Conservation (phyloP, 148 eudicot species). For the Rhododendron simsii region DNA sequence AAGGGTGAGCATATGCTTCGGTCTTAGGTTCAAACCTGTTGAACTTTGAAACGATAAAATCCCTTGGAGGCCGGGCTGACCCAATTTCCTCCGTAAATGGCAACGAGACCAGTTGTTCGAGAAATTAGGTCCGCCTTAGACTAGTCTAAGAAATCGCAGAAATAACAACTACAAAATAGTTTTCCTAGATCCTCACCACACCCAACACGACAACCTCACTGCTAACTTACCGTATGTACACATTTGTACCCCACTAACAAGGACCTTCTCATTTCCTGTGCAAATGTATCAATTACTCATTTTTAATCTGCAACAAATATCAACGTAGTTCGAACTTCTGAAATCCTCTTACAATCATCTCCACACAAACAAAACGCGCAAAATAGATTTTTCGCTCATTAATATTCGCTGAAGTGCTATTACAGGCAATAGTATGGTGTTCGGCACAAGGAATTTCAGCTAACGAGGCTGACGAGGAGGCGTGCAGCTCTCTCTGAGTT, state of each 20-base stretch:
- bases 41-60: no score
- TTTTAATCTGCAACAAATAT: neutral
- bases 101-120: no score
- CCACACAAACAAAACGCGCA: neutral
- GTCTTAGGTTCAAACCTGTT: no score
- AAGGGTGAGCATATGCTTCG: no score
- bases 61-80: no score
- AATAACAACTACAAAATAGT: neutral
- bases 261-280: neutral
- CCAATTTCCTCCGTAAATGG: no score
- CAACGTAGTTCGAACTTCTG: neutral
- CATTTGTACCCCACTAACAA: neutral
- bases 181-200: neutral
- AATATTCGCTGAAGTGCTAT: neutral
- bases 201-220: neutral
- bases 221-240: neutral
- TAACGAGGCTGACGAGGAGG: neutral
- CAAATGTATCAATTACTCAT: neutral
- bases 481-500: neutral
- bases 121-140: neutral
- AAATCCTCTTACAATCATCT: neutral
- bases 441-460: neutral
- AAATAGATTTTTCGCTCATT: neutral
- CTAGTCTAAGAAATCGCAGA: neutral
- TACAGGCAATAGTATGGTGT: neutral